Evolutionary conservation across 306 rosid genomes (phyloP).

Genomic region (Betula pendula): DNA sequence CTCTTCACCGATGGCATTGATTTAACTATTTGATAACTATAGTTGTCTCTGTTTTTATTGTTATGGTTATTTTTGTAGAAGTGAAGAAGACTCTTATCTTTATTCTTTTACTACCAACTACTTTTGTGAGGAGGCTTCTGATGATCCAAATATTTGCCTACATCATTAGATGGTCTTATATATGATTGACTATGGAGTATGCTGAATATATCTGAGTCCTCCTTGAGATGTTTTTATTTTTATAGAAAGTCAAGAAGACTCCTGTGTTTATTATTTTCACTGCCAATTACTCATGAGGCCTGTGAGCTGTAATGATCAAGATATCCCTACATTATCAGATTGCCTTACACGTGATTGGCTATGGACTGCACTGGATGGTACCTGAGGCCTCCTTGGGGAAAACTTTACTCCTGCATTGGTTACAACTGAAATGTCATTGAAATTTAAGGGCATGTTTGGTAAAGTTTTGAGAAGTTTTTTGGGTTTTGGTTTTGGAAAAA

Average conservation of each 20-base stretch:
- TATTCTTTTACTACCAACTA: background rate
- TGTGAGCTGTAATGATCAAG: conserved; percentile 29
- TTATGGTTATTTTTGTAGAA: background rate
- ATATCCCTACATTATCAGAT: conserved; percentile 38
- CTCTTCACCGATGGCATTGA: background rate
- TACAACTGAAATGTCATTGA: background rate
- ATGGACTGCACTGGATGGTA: conserved; percentile 9
- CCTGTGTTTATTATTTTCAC: too few species aligned
- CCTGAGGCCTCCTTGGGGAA: conserved; percentile 27
- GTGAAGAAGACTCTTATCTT: background rate
- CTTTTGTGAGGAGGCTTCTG: background rate
- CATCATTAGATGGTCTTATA: too few species aligned
- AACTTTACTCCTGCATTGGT: background rate
- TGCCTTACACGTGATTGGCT: conserved; percentile 13
- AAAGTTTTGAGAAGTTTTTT: too few species aligned
- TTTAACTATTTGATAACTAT: background rate
- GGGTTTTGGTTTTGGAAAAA: too few species aligned
- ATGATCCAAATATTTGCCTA: background rate
- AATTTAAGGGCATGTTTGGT: background rate
- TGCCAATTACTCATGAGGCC: background rate
- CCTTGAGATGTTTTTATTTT: background rate
- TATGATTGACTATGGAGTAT: background rate
- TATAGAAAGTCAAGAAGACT: background rate
- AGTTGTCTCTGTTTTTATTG: background rate
- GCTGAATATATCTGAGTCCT: background rate